Evolutionary conservation across 2,329 filamentous ascomycete species (phyloP).

Genomic region (Nothophoma quercina): DNA sequence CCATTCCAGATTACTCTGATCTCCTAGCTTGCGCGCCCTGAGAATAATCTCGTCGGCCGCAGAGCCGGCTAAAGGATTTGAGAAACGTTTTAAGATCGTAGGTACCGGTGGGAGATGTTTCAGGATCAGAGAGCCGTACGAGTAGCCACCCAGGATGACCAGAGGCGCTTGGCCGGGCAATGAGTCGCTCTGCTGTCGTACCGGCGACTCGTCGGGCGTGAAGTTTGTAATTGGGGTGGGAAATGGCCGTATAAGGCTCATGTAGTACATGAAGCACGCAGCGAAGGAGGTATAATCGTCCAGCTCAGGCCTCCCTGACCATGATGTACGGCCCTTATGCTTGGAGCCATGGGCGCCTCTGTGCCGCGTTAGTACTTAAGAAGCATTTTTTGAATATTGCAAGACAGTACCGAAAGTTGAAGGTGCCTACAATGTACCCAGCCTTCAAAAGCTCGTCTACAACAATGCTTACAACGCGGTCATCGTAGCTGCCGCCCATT

Average conservation of each 20-base stretch:
- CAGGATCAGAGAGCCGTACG: constrained; percentile 86
- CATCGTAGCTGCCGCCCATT: constrained; percentile 84
- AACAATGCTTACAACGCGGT: constrained; percentile 75
- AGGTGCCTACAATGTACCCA: constrained; percentile 82
- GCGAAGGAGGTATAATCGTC: constrained; percentile 83
- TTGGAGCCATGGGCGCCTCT: constrained; percentile 77
- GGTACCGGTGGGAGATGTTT: constrained; percentile 70
- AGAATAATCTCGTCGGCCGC: constrained; percentile 73
- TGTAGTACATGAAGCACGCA: constrained; percentile 80
- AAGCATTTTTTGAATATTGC: not conserved
- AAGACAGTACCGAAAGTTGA: constrained; percentile 80
- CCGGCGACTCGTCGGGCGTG: constrained; percentile 23
- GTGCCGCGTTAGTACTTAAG: constrained; percentile 6
- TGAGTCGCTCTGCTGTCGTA: not conserved
- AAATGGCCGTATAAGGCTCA: constrained; percentile 61
- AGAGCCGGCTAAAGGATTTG: constrained; percentile 60
- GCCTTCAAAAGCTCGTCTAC: constrained; percentile 69
- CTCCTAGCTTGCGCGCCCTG: constrained; percentile 72
- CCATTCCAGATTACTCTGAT: constrained; percentile 64
- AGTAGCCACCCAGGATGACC: constrained; percentile 81
- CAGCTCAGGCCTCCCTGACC: constrained; percentile 82
- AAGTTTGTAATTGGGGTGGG: constrained; percentile 25
- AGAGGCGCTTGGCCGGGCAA: constrained; percentile 19
- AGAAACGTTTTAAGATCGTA: constrained; percentile 67
- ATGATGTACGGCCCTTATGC: constrained; percentile 76